Base-by-base conservation (phyloP, 1,284 basidiomycete species). In the Pseudozyma hubeiensis region DNA sequence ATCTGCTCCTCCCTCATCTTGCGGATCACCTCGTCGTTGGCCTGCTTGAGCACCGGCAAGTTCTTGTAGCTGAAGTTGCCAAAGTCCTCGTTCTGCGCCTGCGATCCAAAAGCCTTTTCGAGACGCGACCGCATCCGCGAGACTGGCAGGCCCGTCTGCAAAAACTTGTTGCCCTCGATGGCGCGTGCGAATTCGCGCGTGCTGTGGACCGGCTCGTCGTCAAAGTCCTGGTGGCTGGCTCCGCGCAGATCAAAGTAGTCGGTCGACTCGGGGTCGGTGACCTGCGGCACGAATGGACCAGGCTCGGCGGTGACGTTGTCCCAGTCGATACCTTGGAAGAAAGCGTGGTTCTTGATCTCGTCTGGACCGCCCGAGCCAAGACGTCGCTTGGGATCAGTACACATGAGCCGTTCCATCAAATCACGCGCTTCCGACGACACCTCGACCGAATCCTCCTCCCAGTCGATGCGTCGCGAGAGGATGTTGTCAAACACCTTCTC, bases 21-120 rank as follows among this genome's bases (percentile, higher is more conserved):
- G 62, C 93, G 90, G 80, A 99, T 97, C 75, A 99, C 91, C 84
- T 99, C 95, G 85, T 99, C 97, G 84, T 99, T 99, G 24, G 94
- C 94, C 85, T 98, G 94, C 87, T 99, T 99, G 83, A 99, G 87
- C 10, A 98, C 90, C 0, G 94, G 94, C 49, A 98, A 85, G 81
- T 99, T 99, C 88, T 98, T 98, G 89, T 95, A 99, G 85, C 91
- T 94, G 87, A 99, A 99, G 0, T 94, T 91, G 33, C 97, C 97
- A 86, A 99, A 99, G 79, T 98, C 96, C 77, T 96, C 93, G 55
- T 66, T 67, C 54, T 70, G 62, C n/a, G 64, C 51, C 46, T 70
- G 55, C n/a, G 58, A 39, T 31, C 53, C 58, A 19, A 64, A 37
- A 11, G 62, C 64, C 37, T 71, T 65, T 39, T 78, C 70, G 8